A percentile compares a stretch with the other conserved stretches of the same genome.
Evolutionary conservation across 306 rosid species (phyloP).

Genomic region (Vicia faba): DNA sequence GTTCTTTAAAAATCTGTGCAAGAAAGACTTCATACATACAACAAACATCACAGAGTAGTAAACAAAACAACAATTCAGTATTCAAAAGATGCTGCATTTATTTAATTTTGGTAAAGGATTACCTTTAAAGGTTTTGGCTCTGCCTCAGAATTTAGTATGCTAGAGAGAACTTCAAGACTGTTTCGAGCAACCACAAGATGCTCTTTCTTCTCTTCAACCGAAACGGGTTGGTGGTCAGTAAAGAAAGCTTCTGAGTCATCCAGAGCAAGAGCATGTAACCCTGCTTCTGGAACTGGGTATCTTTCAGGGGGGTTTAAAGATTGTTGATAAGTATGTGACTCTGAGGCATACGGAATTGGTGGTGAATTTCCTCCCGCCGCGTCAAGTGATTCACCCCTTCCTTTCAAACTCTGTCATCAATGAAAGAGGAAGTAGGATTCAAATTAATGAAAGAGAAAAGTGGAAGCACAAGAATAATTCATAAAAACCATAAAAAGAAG

Average conservation of each 20-base stretch:
- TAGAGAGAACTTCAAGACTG: slow-evolving; percentile 73
- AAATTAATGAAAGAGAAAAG: slow-evolving; percentile 14
- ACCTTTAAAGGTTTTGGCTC: slow-evolving; percentile 80
- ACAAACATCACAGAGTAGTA: slow-evolving; percentile 5
- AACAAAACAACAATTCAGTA: slow-evolving; percentile 13
- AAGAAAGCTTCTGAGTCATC: slow-evolving; percentile 43
- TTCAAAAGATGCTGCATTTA: background rate
- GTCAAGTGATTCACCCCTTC: slow-evolving; percentile 43
- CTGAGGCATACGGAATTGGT: slow-evolving; percentile 48
- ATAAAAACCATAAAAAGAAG: background rate
- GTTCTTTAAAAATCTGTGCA: slow-evolving; percentile 10
- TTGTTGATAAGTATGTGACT: slow-evolving; percentile 46
- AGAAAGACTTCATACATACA: slow-evolving; percentile 5
- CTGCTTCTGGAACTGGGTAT: slow-evolving; percentile 60
- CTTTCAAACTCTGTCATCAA: slow-evolving; percentile 69
- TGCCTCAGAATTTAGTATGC: slow-evolving; percentile 63
- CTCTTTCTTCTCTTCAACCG: slow-evolving; percentile 69
- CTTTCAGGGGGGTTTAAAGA: slow-evolving; percentile 58
- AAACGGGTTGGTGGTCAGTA: slow-evolving; percentile 41
- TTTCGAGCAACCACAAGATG: slow-evolving; percentile 71
- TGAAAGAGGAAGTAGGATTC: slow-evolving; percentile 2
- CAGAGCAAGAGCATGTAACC: slow-evolving; percentile 39
- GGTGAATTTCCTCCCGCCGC: slow-evolving; percentile 48
- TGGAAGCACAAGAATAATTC: background rate
- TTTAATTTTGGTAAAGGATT: slow-evolving; percentile 18